Conservation (phyloP, 495 filamentous ascomycete species). For the Penicillium ochrochloron region DNA sequence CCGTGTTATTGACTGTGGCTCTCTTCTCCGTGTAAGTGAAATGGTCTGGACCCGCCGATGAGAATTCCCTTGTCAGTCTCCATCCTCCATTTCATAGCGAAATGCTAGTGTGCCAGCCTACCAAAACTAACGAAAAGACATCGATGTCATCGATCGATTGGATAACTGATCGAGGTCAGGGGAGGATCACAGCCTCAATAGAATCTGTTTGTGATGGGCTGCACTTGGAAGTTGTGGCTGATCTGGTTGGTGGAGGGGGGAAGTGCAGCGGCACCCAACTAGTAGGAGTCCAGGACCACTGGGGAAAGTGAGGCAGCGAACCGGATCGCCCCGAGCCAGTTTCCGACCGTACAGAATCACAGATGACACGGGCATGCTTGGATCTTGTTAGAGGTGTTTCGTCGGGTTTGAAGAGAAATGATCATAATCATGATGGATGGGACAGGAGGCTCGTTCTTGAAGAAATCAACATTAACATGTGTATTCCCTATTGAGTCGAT, state of each 20-base stretch:
- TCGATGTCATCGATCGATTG: slow-evolving; percentile 1
- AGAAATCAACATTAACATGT: not conserved
- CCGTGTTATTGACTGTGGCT: not conserved
- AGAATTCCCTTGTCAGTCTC: not conserved
- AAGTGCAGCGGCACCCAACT: not conserved
- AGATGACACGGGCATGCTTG: not conserved
- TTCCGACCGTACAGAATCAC: slow-evolving; percentile 22
- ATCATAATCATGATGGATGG: too few species aligned
- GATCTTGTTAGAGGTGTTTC: not conserved
- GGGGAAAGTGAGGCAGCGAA: slow-evolving; percentile 52
- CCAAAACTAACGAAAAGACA: not conserved
- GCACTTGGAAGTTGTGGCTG: not conserved
- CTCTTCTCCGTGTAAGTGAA: not conserved
- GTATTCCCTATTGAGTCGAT: too few species aligned
- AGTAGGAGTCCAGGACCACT: slow-evolving; percentile 4
- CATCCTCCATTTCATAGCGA: not conserved
- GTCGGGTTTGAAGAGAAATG: not conserved
- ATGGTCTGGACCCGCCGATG: not conserved
- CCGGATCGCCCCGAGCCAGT: slow-evolving; percentile 41
- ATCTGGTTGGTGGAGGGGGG: slow-evolving; percentile 14
- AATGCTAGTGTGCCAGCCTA: not conserved
- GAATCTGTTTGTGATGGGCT: not conserved
- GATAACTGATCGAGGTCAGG: not conserved
- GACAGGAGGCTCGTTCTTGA: not conserved
- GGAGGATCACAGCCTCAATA: slow-evolving; percentile 1